Percentiles rank a stretch among this genome's conserved stretches.
Evolutionary conservation across 805 yeast genomes (phyloP).

Genomic region (Wickerhamiella siamensis): DNA sequence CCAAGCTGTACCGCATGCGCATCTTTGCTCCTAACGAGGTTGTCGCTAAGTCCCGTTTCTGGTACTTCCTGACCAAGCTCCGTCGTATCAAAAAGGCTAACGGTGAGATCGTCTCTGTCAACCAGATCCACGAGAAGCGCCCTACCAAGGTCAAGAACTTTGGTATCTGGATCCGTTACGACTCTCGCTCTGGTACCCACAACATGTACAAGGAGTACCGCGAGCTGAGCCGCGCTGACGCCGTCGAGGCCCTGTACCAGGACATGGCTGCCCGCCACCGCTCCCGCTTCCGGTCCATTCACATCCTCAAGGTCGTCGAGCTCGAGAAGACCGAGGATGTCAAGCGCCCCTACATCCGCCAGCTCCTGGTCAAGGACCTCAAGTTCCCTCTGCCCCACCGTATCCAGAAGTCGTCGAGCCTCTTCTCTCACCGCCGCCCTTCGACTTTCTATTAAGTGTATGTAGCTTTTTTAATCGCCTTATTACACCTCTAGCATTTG

Average conservation of each 20-base stretch:
- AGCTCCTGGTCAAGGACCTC: constrained; percentile 87
- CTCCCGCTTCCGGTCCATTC: constrained; percentile 99
- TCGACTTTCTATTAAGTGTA: constrained; percentile 80
- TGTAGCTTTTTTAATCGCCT: constrained; percentile 1
- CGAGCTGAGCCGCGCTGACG: constrained; percentile 97
- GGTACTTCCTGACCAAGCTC: constrained; percentile 99
- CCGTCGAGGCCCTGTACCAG: constrained; percentile 96
- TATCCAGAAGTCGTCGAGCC: constrained; percentile 75
- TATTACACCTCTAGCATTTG: neutral
- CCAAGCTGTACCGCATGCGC: constrained; percentile 99
- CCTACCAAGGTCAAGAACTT: constrained; percentile 99
- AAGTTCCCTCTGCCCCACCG: constrained; percentile 99
- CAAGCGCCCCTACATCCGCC: constrained; percentile 98
- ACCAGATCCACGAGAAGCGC: constrained; percentile 81
- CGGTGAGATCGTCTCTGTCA: constrained; percentile 95
- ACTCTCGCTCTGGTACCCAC: constrained; percentile 99
- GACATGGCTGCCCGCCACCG: constrained; percentile 99
- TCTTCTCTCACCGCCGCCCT: constrained; percentile 88
- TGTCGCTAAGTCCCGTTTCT: constrained; percentile 99
- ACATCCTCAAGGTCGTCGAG: constrained; percentile 98
- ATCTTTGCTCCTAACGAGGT: constrained; percentile 98
- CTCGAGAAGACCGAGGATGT: constrained; percentile 94
- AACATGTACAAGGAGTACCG: constrained; percentile 99
- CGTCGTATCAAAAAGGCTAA: constrained; percentile 99
- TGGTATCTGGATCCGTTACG: constrained; percentile 99